phyloP scores from a whole-genome alignment of 1,284 basidiomycete genomes.

The Rhodotorula sp. region DNA sequence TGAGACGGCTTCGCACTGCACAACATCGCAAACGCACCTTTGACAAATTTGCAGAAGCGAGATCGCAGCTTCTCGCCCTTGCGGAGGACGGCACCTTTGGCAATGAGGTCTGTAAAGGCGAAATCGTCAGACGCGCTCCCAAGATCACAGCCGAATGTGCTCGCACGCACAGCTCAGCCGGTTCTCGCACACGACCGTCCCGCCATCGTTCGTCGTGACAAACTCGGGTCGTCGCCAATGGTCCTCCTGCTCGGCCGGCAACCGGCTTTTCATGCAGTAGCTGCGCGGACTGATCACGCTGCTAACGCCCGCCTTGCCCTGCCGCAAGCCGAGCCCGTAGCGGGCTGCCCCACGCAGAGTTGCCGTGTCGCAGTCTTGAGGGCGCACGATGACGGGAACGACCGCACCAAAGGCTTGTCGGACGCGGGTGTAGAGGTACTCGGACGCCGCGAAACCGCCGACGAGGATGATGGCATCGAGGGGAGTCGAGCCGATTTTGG shows the following conservation, averaged over 20 bases:
- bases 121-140: background rate
- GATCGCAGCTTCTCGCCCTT: slow-evolving; percentile 77
- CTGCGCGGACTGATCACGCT: slow-evolving; percentile 72
- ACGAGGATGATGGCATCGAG: slow-evolving; percentile 76
- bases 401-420: slow-evolving; percentile 62
- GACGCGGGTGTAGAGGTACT: slow-evolving; percentile 70
- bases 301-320: slow-evolving; percentile 63
- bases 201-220: slow-evolving; percentile 69
- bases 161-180: slow-evolving; percentile 53
- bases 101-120: slow-evolving; percentile 60
- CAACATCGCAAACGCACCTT: slow-evolving; percentile 53
- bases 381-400: slow-evolving; percentile 69
- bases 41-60: slow-evolving; percentile 68
- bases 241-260: slow-evolving; percentile 75
- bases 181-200: slow-evolving; percentile 72
- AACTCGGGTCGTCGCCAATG: slow-evolving; percentile 72
- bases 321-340: slow-evolving; percentile 65
- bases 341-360: slow-evolving; percentile 73
- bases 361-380: slow-evolving; percentile 77
- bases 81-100: slow-evolving; percentile 72
- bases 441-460: slow-evolving; percentile 77
- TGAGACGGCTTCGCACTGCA: background rate
- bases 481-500: slow-evolving; percentile 58
- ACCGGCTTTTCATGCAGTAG: slow-evolving; percentile 82
- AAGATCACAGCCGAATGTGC: background rate